Base-by-base conservation (phyloP, 208 protist genomes). In the Acanthamoeba healyi region DNA sequence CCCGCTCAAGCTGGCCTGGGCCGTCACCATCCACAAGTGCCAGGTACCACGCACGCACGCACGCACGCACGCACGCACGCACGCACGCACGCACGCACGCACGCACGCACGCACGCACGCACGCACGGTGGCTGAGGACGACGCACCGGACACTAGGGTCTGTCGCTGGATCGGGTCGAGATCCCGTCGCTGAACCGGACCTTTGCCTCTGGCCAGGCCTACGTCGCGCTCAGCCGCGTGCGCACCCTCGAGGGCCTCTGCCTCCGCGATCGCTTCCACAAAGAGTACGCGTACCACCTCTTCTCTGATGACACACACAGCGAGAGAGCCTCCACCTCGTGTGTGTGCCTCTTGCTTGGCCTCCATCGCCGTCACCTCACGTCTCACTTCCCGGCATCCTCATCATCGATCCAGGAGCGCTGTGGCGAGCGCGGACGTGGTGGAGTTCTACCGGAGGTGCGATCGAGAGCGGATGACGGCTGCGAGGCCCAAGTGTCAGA, bases 21-120 rank as follows among this genome's bases (percentile, higher is more conserved):
- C 98, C 54, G 97, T 99, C 77, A 99, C 98, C 14, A 98, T 99
- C 74, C 98, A 99, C 96, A 99, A 99, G 94, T 97, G 96, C 65
- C 99, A 99, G 95, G 99, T 98, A 44, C 49, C n/a, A n/a, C n/a
- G n/a, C n/a, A n/a, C n/a, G n/a, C n/a, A n/a, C n/a, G n/a, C n/a
- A n/a, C n/a, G n/a, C n/a, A n/a, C n/a, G n/a, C n/a, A n/a, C n/a
- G n/a, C n/a, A n/a, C n/a, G n/a, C n/a, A n/a, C n/a, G n/a, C n/a
- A n/a, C n/a, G n/a, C n/a, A n/a, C n/a, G n/a, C n/a, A 36, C 61
- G 24, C 61, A 36, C 61, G 24, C 61, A 36, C 61, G 24, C 61
- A n/a, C 32, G 24, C 32, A 34, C 61, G 24, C 24, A 70, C 24
- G 44, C 44, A 49, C 44, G 44, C 44, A 49, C 44, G 44, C 44